Evolutionary conservation across 257 asterid species (phyloP), one percentile per base, ranked within the genome.

Genomic region (Sherardia arvensis): DNA sequence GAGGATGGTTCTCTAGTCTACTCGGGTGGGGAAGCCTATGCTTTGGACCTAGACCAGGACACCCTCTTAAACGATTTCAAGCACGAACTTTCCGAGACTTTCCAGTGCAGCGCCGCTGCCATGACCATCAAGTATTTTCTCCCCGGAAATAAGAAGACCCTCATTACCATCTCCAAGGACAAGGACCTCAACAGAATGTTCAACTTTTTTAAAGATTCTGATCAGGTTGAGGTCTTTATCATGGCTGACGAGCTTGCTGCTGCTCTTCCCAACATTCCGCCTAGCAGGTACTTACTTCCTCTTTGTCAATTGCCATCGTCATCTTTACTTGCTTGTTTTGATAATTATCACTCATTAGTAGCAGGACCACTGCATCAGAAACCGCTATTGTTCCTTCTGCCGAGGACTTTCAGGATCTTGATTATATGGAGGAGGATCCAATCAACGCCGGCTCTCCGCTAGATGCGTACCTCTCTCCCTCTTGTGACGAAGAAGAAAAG

Each of bases 121-220:
- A 78, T 93, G 84, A 66, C 86, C 18, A 81, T 93, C 68, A 93
- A 93, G 77, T 93, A 93, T 75, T 90, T 93, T 62, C 94, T 93
- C 64, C 97, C 96, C 0, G 99, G 96, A 55, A 93, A 93, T 73
- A 82, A 84, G 33, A 89, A 89, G 84, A 92, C 96, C 40, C 81
- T 93, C 78, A 93, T 93, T 34, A 93, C 94, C 9, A 77, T 93
- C 59, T 89, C 97, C 0, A 93, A 93, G 79, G 95, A 93, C 67
- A 93, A 93, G 86, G 99, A 93, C 67, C 90, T 93, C 47, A 80
- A 87, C 74, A 96, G 97, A 57, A 89, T 93, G 97, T 74, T 93
- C 61, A 90, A 90, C 84, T 89, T 89, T 78, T 90, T 87, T 71
- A 84, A 87, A 79, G 94, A 93, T 27, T 73, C 95, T 18, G 99